Evolutionary conservation across 352 stramenopile genomes (phyloP), one percentile per base, ranked within the genome.

Genomic region (Phytopythium montanum): DNA sequence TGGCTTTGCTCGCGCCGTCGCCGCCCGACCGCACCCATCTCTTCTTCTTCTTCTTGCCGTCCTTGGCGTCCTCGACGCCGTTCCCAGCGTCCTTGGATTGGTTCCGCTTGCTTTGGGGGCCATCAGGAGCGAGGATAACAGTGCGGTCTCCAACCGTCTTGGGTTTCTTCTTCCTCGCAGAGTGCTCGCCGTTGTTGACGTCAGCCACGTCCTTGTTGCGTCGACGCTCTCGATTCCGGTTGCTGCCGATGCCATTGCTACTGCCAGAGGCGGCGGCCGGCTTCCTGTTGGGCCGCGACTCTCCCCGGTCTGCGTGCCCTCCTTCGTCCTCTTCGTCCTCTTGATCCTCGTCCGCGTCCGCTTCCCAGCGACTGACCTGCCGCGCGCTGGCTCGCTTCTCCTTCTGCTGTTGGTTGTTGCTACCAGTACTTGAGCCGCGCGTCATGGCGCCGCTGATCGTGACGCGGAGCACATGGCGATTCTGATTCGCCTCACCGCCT

Each of bases 401-500:
- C 44, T 66, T 73, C 2, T 66, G 56, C 10, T 60, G 65, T 3
- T 63, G 46, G 5, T 62, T 72, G 58, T 36, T 69, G 52, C 51
- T 71, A 9, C 26, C 44, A 61, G n/a, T n/a, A n/a, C 50, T 2
- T 56, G 46, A 8, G 38, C 16, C 52, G 23, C 61, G 59, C 26
- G 53, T 31, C 29, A 28, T 16, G 10, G 16, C 25, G 12, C 44
- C 64, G 26, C 45, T 42, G 5, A 76, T 39, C 2, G 29, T 68
- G n/a, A 79, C 29, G 4, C 39, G 60, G 8, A 79, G 65, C 16
- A 74, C 59, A 13, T 76, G 65, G 19, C 62, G 65, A 5, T 42
- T 56, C n/a, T 29, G 29, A 19, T 26, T n/a, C n/a, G n/a, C 18
- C n/a, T 38, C 29, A 10, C 1, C 16, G 0, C 5, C 50, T n/a